Evolutionary conservation across 2,329 filamentous ascomycete species (phyloP).

Genomic region (Stenocarpella maydis): DNA sequence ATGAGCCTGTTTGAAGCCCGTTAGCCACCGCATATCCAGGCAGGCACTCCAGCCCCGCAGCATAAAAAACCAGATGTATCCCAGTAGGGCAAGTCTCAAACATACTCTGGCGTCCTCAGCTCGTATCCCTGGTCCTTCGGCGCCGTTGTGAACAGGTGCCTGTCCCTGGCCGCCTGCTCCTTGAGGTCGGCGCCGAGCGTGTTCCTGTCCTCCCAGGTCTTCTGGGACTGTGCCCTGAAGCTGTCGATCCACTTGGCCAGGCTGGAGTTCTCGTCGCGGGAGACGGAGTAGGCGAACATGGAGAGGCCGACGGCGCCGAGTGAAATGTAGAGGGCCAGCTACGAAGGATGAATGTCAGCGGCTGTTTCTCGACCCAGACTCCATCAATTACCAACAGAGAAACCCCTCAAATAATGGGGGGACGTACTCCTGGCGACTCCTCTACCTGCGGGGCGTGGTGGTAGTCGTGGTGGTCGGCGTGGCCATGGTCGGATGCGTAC

Average conservation of each 20-base stretch:
- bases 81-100: constrained; percentile 35
- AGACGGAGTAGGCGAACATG: constrained; percentile 57
- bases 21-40: neutral
- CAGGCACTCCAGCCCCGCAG: neutral
- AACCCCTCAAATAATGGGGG: too few species aligned
- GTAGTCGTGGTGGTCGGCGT: constrained; percentile 51
- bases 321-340: constrained; percentile 60
- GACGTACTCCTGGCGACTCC: constrained; percentile 66
- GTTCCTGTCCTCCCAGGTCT: constrained; percentile 62
- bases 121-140: constrained; percentile 57
- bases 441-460: constrained; percentile 52
- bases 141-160: constrained; percentile 60
- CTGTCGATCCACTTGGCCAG: constrained; percentile 56
- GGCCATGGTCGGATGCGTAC: constrained; percentile 63
- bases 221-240: constrained; percentile 53
- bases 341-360: constrained; percentile 31
- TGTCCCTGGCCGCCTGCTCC: constrained; percentile 66
- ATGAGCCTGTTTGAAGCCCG: constrained; percentile 51
- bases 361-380: neutral
- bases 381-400: neutral
- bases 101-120: constrained; percentile 66
- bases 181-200: constrained; percentile 58
- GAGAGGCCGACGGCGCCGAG: constrained; percentile 54
- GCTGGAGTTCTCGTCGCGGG: constrained; percentile 59
- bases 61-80: too few species aligned